Percentiles rank a stretch among this genome's conserved stretches.
Conservation (phyloP, 2,329 filamentous ascomycete genomes). For the Aureobasidium subglaciale region DNA sequence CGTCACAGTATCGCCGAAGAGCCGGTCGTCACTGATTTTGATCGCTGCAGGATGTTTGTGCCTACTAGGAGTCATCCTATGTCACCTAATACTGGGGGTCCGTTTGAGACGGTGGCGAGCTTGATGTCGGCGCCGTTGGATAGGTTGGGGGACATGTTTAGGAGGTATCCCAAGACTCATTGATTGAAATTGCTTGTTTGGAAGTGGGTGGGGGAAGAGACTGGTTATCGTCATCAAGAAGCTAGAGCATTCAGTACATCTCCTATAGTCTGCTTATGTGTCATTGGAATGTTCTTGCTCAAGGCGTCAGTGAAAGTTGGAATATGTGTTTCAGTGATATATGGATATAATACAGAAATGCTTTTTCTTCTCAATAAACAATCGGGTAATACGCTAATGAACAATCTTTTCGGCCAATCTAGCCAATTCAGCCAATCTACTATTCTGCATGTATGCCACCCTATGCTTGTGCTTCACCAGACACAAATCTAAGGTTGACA, state of each 20-base stretch:
- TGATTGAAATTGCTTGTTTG: not conserved
- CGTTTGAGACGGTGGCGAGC: constrained; percentile 50
- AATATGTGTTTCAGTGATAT: too few relatives aligned
- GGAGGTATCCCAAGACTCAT: constrained; percentile 43
- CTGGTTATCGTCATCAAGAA: too few relatives aligned
- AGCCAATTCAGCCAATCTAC: too few relatives aligned
- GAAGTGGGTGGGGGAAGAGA: too few relatives aligned
- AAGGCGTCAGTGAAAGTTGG: too few relatives aligned
- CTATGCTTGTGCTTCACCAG: constrained; percentile 8
- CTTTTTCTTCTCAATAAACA: too few relatives aligned
- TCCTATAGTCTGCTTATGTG: too few relatives aligned
- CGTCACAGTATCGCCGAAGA: constrained; percentile 48
- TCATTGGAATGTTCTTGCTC: too few relatives aligned
- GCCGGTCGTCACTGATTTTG: constrained; percentile 27
- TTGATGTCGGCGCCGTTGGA: constrained; percentile 52
- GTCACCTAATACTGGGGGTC: constrained; percentile 29
- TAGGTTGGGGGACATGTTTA: constrained; percentile 47
- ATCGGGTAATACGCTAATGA: not conserved
- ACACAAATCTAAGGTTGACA: constrained; percentile 52
- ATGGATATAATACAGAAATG: too few relatives aligned
- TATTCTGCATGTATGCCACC: too few relatives aligned
- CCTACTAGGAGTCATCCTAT: constrained; percentile 16
- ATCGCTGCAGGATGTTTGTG: constrained; percentile 14
- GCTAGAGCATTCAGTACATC: too few relatives aligned
- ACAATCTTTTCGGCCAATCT: too few relatives aligned